phyloP scores from a whole-genome alignment of 2,329 filamentous ascomycete genomes.

The Fusarium drepaniforme region DNA sequence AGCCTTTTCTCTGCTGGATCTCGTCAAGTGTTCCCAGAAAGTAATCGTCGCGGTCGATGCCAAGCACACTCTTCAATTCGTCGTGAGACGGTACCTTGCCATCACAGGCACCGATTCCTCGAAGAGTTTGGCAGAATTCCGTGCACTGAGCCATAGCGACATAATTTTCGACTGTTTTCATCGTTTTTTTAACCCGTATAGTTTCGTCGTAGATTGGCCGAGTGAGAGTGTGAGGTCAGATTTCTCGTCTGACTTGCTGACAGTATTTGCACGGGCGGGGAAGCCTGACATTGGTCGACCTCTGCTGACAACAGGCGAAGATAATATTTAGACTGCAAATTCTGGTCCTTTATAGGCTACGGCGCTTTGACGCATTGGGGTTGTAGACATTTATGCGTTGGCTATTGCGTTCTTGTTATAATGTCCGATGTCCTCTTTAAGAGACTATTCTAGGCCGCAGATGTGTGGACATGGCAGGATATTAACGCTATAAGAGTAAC shows the following conservation, averaged over 20 bases:
- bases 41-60: background rate
- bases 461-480: background rate
- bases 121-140: background rate
- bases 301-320: background rate
- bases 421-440: no score
- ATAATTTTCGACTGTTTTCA: background rate
- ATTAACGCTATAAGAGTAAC: no score
- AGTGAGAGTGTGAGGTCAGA: background rate
- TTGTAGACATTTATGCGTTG: background rate
- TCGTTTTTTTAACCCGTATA: fast-evolving
- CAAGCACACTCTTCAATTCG: background rate
- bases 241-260: background rate
- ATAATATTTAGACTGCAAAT: background rate
- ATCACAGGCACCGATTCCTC: background rate
- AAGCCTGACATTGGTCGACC: background rate
- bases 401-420: background rate
- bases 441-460: background rate
- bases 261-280: background rate
- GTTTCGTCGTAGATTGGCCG: background rate
- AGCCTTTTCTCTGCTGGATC: background rate
- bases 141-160: background rate
- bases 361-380: background rate
- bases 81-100: background rate
- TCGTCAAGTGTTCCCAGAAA: background rate
- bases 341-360: background rate